These are phyloP conservation scores for Solanum bulbocastanum DNA, from an alignment of 257 asterid genomes.

Conservation along the genomic window DNA sequence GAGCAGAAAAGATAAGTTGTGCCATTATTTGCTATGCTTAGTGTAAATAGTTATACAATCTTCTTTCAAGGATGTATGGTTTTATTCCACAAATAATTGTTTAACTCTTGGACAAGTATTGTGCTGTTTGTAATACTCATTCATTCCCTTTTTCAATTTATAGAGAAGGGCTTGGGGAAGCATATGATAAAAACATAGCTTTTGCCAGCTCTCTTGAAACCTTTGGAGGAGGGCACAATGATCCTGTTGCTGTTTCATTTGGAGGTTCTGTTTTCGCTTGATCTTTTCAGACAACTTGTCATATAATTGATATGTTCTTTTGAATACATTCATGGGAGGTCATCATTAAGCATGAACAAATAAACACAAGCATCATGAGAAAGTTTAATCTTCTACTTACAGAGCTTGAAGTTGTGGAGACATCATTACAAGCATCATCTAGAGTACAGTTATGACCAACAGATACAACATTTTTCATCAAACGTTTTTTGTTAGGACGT, in stretches of 20 bases:
- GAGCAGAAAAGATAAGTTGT: background rate
- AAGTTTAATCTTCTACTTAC: background rate
- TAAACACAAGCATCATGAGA: background rate
- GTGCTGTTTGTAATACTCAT: background rate
- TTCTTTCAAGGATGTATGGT: background rate
- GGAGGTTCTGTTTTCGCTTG: constrained; percentile 47
- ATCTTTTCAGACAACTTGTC: background rate
- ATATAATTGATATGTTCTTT: background rate
- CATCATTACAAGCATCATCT: background rate
- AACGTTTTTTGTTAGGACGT: background rate
- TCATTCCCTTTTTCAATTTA: constrained; percentile 6
- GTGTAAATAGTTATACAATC: background rate
- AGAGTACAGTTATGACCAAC: background rate
- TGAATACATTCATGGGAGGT: background rate
- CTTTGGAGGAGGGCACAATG: constrained; percentile 81
- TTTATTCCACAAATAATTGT: background rate
- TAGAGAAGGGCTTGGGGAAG: constrained; percentile 98
- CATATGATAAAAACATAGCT: constrained; percentile 75
- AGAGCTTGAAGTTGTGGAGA: background rate
- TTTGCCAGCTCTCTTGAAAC: constrained; percentile 86
- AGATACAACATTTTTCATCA: background rate
- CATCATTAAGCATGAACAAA: background rate
- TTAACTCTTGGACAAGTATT: background rate
- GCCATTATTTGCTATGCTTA: background rate
- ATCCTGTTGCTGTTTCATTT: constrained; percentile 65